Evolutionary conservation across 768 basidiomycete genomes (phyloP).

Genomic region (Ramaria rubella): DNA sequence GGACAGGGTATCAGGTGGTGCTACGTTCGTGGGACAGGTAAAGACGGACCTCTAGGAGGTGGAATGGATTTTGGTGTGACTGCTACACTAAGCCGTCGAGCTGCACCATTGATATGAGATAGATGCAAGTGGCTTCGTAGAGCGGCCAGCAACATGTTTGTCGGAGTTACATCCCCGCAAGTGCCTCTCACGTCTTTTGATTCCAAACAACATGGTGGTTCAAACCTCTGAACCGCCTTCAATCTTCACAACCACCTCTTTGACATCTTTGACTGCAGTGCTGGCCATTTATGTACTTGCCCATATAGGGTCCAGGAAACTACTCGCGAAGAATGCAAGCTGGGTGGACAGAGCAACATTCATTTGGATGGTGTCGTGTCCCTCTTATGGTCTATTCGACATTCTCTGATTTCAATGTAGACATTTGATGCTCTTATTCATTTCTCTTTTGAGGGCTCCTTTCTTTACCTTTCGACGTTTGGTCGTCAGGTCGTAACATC

Average conservation of each 20-base stretch:
- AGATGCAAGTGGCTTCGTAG: not conserved
- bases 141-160: not conserved
- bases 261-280: slow-evolving; percentile 57
- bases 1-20: slow-evolving; percentile 12
- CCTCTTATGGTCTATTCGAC: not conserved
- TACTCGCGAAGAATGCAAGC: slow-evolving; percentile 56
- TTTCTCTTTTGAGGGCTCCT: slow-evolving; percentile 73
- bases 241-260: slow-evolving; percentile 55
- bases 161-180: not conserved
- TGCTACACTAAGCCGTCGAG: not conserved
- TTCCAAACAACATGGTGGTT: too few relatives aligned
- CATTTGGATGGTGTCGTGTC: slow-evolving; percentile 59
- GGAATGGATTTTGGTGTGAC: slow-evolving; percentile 32
- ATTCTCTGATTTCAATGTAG: slow-evolving; percentile 28
- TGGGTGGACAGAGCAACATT: slow-evolving; percentile 65
- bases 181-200: too few relatives aligned
- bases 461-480: slow-evolving; percentile 70
- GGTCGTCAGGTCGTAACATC: slow-evolving; percentile 67
- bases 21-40: not conserved
- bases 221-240: slow-evolving; percentile 10
- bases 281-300: slow-evolving; percentile 44
- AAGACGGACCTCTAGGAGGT: slow-evolving; percentile 27
- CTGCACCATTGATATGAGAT: not conserved
- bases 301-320: slow-evolving; percentile 42
- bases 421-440: slow-evolving; percentile 79